Evolutionary conservation across 768 basidiomycete species (phyloP).

Genomic region (Trametes cinnabarina): DNA sequence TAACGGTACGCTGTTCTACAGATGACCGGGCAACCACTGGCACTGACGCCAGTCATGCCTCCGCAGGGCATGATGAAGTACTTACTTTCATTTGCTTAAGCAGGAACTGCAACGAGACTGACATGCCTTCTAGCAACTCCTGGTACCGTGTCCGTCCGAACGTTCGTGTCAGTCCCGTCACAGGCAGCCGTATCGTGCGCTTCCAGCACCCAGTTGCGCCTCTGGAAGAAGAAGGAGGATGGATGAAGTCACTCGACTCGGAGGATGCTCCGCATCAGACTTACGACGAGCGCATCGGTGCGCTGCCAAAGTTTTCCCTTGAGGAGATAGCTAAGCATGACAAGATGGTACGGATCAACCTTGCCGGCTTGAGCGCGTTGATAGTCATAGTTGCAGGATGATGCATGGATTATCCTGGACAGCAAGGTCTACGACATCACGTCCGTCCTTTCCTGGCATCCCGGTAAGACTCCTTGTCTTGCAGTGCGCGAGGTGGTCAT

Average conservation of each 20-base stretch:
- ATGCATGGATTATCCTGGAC: slow-evolving; percentile 48
- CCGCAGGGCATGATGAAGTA: slow-evolving; percentile 26
- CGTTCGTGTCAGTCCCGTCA: slow-evolving; percentile 4
- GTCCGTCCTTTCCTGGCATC: slow-evolving; percentile 24
- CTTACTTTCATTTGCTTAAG: neutral
- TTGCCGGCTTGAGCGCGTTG: too few relatives aligned
- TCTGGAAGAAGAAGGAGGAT: slow-evolving; percentile 18
- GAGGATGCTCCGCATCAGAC: neutral
- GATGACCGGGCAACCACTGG: too few relatives aligned
- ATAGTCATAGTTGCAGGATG: too few relatives aligned
- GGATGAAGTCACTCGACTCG: slow-evolving; percentile 16
- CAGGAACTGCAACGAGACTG: neutral
- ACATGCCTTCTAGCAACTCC: slow-evolving; percentile 11
- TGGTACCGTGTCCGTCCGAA: slow-evolving; percentile 21
- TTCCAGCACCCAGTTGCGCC: slow-evolving; percentile 21
- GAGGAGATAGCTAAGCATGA: slow-evolving; percentile 46
- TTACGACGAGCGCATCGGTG: neutral
- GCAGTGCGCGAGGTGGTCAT: too few relatives aligned
- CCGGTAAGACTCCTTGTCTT: slow-evolving; percentile 3
- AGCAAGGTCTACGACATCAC: slow-evolving; percentile 37
- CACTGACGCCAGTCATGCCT: too few relatives aligned
- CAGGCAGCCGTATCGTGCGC: neutral
- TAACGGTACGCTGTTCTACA: neutral
- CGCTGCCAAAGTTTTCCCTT: slow-evolving; percentile 26
- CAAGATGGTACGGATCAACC: slow-evolving; percentile 25